A percentile compares a stretch with the other conserved stretches of the same genome.
Conservation (phyloP, 2,329 filamentous ascomycete genomes). For the Fusarium tjaetaba region DNA sequence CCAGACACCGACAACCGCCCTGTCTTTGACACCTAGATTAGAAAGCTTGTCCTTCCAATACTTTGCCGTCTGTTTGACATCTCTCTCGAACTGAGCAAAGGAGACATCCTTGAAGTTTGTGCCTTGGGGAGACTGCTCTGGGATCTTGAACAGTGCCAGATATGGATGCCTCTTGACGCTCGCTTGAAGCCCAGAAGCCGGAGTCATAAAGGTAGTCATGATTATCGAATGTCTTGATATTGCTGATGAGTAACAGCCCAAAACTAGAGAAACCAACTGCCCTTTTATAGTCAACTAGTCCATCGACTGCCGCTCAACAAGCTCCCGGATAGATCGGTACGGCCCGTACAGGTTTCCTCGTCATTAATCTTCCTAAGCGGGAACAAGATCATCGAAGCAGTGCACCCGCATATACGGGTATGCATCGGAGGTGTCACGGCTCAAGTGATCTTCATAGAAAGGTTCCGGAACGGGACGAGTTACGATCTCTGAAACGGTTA, state of each 20-base stretch:
- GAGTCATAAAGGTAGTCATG: slow-evolving; percentile 3
- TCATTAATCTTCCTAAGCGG: not conserved
- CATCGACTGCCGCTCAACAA: not conserved
- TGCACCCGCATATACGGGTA: not conserved
- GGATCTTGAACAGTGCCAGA: slow-evolving; percentile 22
- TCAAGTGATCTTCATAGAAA: not conserved
- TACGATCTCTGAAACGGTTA: not conserved
- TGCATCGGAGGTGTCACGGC: not conserved
- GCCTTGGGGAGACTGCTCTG: not conserved
- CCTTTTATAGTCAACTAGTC: not conserved
- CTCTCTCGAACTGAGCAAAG: slow-evolving; percentile 8
- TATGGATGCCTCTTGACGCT: not conserved
- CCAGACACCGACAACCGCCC: slow-evolving; percentile 36
- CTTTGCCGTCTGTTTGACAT: slow-evolving; percentile 15
- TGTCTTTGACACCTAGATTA: not conserved
- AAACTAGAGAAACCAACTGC: not conserved
- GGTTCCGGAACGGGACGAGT: not conserved
- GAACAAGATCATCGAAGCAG: not conserved
- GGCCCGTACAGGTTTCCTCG: not conserved
- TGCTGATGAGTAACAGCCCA: not conserved
- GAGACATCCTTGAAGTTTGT: slow-evolving; percentile 17
- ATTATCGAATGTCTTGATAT: not conserved
- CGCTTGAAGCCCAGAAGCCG: not conserved
- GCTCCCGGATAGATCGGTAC: not conserved
- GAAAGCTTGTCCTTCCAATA: slow-evolving; percentile 24